Base-by-base conservation (phyloP, 768 basidiomycete genomes). In the Mycena filopes region DNA sequence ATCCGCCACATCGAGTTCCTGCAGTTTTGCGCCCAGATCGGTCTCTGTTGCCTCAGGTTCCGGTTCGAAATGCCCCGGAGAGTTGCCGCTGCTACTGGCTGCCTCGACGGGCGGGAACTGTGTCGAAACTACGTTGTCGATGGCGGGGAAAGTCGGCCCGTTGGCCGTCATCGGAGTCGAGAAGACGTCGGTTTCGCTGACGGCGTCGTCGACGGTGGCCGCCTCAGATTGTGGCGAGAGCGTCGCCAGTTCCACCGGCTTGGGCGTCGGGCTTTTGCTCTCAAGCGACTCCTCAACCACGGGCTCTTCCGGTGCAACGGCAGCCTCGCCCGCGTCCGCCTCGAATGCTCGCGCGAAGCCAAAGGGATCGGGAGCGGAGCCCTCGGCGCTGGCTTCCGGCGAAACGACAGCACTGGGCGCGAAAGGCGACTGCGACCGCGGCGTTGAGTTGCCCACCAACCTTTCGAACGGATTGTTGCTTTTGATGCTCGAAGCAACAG, bases 391-490 rank as follows among this genome's bases (percentile, higher is more conserved):
- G 84, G 76, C 76, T 26, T 84, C 74, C 1, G 75, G 57, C 4
- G 82, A 69, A 23, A 78, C 58, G 63, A 78, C 74, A 29, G 80
- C 72, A 69, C 88, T 85, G 0, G 88, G 80, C 55, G 84, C 73
- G 74, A 90, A 89, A 1, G 90, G 89, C 0, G 89, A 89, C 63
- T 85, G 83, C 1, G 89, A 82, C 36, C 85, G 86, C 55, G 82
- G 81, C 18, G 74, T 76, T 18, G 79, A 73, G 33, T 75, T 75
- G 49, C 79, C 83, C 80, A 84, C 82, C 31, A 96, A 76, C 48
- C 90, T 82, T 63, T 94, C 95, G 72, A 98, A 98, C 4, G 96
- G 96, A 75, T 98, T 98, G 72, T 91, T 97, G 72, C 93, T 95
- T 81, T 93, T 93, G 59, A 78, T 75, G 47, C 75, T 75, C 23